These are phyloP conservation scores for Sechiopsis laciniata DNA, from an alignment of 306 rosid species.

Conservation along the genomic window DNA sequence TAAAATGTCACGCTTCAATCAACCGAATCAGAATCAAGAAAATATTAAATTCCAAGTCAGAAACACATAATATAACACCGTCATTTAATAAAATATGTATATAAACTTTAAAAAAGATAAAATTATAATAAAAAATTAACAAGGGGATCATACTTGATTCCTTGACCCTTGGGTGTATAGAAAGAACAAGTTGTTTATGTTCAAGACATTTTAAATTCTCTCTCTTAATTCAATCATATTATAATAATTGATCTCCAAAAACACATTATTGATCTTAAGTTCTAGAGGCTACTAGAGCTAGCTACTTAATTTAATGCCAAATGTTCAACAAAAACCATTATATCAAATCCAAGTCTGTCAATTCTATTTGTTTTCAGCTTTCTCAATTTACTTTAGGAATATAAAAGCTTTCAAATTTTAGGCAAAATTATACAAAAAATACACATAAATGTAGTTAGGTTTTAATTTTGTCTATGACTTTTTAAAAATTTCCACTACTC, in stretches of 20 bases:
- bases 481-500: background rate
- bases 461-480: background rate
- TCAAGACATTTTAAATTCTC: slow-evolving; percentile 4
- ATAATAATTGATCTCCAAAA: background rate
- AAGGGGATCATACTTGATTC: background rate
- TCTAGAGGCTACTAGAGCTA: background rate
- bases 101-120: background rate
- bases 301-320: background rate
- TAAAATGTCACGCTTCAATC: background rate
- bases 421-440: too few relatives aligned
- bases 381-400: background rate
- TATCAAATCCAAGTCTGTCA: background rate
- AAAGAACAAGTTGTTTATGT: background rate
- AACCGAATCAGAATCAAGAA: background rate
- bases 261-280: background rate
- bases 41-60: background rate
- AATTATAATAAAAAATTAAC: too few relatives aligned
- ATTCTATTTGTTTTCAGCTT: background rate
- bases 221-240: background rate
- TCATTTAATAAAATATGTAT: background rate
- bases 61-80: background rate
- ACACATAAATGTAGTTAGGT: background rate
- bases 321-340: background rate
- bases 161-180: slow-evolving; percentile 8
- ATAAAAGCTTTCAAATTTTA: background rate